Base-by-base conservation (phyloP, 805 yeast species). In the Candida arabinofermentans region DNA sequence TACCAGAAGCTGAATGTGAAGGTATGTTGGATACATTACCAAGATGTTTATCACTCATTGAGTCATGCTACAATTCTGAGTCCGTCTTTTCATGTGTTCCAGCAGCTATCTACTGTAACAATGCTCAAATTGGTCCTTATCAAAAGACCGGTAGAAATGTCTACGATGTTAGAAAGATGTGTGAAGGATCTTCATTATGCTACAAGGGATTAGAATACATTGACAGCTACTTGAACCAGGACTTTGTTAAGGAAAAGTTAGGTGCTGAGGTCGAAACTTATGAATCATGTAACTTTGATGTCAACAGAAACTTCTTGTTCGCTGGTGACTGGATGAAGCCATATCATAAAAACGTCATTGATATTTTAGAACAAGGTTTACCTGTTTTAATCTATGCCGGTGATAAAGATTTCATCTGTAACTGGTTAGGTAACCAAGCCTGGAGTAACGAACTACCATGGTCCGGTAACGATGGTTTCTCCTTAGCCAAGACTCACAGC, bases 361-460 rank as follows among this genome's bases (percentile, higher is more conserved):
- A 77, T 35, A 68, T 81, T 47, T 72, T 88, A 53, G 82, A 86
- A 55, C 63, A 72, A 43, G 83, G 77, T 21, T 58, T 87, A 36
- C 96, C 96, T 16, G 90, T 88, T 4, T 74, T 89, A 56, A 77
- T 87, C 47, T 89, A 88, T 54, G 96, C 96, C n/a, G 96, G 96
- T 58, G 95, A 88, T 62, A 86, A 88, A 65, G 96, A 88, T 64
- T 88, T 75, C 64, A 87, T 88, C 58, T 88, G 96, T 67, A 88
- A 88, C 69, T 88, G 96, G 93, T 71, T 88, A 50, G 96, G 96
- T 51, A 86, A 87, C 66, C 78, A 77, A 51, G 93, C 86, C 12
- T 87, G 95, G 93, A 67, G 89, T 13, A 74, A 83, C 58, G 71
- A 64, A 48, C 68, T 86, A 48, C 75, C 71, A 47, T 86, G 93